A percentile compares a stretch with the other conserved stretches of the same genome.
These are phyloP conservation scores for Moesziomyces sp. DNA, from an alignment of 1,284 basidiomycete species.

Conservation along the genomic window DNA sequence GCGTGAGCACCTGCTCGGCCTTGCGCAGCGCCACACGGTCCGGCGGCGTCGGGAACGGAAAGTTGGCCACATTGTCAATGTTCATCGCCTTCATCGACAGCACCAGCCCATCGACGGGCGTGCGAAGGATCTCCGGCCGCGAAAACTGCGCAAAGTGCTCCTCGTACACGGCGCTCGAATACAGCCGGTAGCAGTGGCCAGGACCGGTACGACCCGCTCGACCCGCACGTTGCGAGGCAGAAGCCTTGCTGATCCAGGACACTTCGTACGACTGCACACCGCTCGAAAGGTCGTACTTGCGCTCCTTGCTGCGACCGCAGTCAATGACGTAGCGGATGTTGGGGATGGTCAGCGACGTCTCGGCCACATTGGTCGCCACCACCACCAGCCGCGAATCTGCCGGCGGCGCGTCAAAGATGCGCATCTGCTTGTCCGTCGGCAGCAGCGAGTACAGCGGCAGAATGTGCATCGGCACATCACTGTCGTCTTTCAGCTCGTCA, in stretches of 20 bases:
- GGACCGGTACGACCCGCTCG: constrained; percentile 82
- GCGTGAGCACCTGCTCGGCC: constrained; percentile 82
- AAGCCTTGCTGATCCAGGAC: constrained; percentile 80
- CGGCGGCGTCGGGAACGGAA: constrained; percentile 97
- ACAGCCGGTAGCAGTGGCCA: constrained; percentile 81
- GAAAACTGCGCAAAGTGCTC: constrained; percentile 89
- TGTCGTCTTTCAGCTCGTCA: constrained; percentile 52
- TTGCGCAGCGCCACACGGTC: constrained; percentile 81
- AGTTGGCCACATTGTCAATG: constrained; percentile 94
- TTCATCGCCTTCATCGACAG: constrained; percentile 99
- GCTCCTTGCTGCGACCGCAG: constrained; percentile 84
- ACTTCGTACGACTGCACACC: constrained; percentile 80
- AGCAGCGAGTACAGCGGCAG: constrained; percentile 80
- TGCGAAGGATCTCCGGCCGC: constrained; percentile 90
- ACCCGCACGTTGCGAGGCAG: constrained; percentile 78
- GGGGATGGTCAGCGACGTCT: constrained; percentile 82
- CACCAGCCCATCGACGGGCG: constrained; percentile 96
- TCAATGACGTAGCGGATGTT: constrained; percentile 82
- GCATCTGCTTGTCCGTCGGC: constrained; percentile 79
- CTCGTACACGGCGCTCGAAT: constrained; percentile 83
- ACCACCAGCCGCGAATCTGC: constrained; percentile 76
- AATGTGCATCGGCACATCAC: constrained; percentile 71
- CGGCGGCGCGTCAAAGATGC: constrained; percentile 77
- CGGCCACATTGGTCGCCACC: constrained; percentile 81
- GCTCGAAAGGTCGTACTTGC: constrained; percentile 74